Conservation (phyloP, 805 yeast genomes). For the Suhomyces xylopsoci region DNA sequence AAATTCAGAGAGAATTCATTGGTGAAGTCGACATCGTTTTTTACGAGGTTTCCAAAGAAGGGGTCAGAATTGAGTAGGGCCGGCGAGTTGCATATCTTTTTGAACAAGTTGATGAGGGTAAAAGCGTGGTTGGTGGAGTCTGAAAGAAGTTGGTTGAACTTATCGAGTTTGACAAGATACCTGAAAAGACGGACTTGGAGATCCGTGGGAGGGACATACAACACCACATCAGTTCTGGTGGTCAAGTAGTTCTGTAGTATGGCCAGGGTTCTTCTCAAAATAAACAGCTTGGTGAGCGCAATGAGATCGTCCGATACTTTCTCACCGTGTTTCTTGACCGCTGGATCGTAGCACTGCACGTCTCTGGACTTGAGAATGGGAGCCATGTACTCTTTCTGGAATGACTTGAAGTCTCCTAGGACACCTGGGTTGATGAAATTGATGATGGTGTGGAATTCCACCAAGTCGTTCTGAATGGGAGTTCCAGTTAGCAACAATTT, state of each 20-base stretch:
- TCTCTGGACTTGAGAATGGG: slow-evolving; percentile 76
- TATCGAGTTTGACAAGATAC: slow-evolving; percentile 41
- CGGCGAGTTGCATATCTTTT: slow-evolving; percentile 85
- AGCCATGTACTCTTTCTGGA: slow-evolving; percentile 58
- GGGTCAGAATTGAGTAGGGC: slow-evolving; percentile 53
- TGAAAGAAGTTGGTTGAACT: slow-evolving; percentile 29
- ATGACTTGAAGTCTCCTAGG: slow-evolving; percentile 57
- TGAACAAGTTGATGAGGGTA: slow-evolving; percentile 66
- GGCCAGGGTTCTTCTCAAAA: slow-evolving; percentile 67
- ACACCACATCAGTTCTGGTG: slow-evolving; percentile 66
- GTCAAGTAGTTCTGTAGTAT: slow-evolving; percentile 60
- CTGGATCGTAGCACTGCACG: slow-evolving; percentile 50
- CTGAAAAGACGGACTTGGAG: slow-evolving; percentile 57
- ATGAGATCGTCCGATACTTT: slow-evolving; percentile 62
- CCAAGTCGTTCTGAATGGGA: slow-evolving; percentile 88
- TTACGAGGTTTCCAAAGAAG: slow-evolving; percentile 24
- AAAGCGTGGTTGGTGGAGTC: slow-evolving; percentile 44
- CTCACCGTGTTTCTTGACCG: slow-evolving; percentile 54
- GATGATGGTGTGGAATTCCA: slow-evolving; percentile 75
- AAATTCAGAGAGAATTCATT: slow-evolving; percentile 13
- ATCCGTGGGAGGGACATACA: slow-evolving; percentile 74
- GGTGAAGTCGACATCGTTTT: slow-evolving; percentile 5
- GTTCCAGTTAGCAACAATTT: slow-evolving; percentile 80
- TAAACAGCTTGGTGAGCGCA: slow-evolving; percentile 59
- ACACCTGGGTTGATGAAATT: slow-evolving; percentile 85